phyloP scores from a whole-genome alignment of 257 asterid genomes.

The Solanum piurae region DNA sequence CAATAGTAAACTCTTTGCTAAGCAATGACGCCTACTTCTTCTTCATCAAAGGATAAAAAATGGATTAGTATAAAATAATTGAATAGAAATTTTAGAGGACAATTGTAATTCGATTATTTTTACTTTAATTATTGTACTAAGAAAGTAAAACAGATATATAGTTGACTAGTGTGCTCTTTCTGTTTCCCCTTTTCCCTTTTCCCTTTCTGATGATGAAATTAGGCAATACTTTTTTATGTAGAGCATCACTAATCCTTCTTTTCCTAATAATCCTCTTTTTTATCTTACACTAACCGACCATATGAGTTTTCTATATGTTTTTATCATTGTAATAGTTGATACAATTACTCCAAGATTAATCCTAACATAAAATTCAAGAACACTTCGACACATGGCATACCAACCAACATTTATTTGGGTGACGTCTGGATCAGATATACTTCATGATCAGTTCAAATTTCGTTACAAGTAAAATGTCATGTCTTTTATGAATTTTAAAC shows the following conservation, averaged over 20 bases:
- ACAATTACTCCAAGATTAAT: not conserved
- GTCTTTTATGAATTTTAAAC: too few species aligned
- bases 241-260: not conserved
- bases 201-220: not conserved
- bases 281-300: not conserved
- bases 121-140: not conserved
- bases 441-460: too few species aligned
- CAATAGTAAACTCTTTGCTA: not conserved
- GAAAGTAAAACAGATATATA: not conserved
- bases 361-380: not conserved
- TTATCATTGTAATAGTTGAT: not conserved
- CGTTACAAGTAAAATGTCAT: too few species aligned
- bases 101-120: not conserved
- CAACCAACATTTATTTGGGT: not conserved
- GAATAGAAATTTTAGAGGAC: not conserved
- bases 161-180: not conserved
- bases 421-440: too few species aligned
- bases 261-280: not conserved
- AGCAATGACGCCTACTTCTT: not conserved
- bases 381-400: not conserved
- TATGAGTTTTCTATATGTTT: not conserved
- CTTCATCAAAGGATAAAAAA: not conserved
- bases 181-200: not conserved
- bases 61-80: not conserved
- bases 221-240: not conserved